Evolutionary conservation across 2,329 filamentous ascomycete genomes (phyloP).

Genomic region (Nemania bipapillata): DNA sequence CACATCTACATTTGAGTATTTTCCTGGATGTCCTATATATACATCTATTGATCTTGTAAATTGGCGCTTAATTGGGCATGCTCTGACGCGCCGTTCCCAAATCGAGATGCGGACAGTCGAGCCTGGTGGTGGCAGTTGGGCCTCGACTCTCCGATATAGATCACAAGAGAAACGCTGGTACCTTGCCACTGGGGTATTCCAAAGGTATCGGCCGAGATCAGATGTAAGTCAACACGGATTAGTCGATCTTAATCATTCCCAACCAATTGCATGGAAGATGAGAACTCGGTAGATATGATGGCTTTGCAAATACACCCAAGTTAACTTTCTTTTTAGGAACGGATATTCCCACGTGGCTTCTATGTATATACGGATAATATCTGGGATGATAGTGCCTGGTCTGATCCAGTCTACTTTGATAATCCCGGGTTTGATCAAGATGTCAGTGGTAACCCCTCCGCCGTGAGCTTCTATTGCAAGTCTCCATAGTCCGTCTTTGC

Average conservation of each 20-base stretch:
- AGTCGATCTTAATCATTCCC: neutral
- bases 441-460: conserved; percentile 48
- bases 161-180: conserved; percentile 57
- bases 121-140: conserved; percentile 63
- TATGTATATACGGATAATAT: conserved; percentile 65
- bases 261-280: neutral
- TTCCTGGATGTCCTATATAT: conserved; percentile 70
- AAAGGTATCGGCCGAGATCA: conserved; percentile 55
- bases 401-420: conserved; percentile 65
- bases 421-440: conserved; percentile 66
- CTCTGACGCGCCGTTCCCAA: conserved; percentile 62
- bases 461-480: neutral
- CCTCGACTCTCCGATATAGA: conserved; percentile 60
- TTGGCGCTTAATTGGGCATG: conserved; percentile 65
- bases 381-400: conserved; percentile 63
- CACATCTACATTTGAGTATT: conserved; percentile 72
- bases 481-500: neutral
- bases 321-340: conserved; percentile 48
- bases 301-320: neutral
- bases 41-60: conserved; percentile 64
- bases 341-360: conserved; percentile 64
- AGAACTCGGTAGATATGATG: neutral
- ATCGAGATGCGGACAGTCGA: conserved; percentile 64
- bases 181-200: conserved; percentile 59
- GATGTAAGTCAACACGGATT: conserved; percentile 39